phyloP scores from a whole-genome alignment of 352 stramenopile genomes.

The Pythium monospermum region DNA sequence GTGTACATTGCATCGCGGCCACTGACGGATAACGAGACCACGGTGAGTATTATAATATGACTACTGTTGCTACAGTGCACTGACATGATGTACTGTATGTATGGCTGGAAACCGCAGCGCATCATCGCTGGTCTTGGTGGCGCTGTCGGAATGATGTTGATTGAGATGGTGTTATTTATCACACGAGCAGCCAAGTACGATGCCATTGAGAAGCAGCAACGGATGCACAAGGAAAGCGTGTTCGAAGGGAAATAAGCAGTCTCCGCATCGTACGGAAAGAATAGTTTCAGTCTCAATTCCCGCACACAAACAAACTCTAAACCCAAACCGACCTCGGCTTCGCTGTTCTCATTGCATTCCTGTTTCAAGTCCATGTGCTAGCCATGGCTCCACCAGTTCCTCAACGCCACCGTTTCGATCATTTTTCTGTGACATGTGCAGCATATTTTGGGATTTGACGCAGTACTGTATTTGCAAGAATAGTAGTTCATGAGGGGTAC shows the following conservation, averaged over 20 bases:
- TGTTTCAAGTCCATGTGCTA: too few species aligned
- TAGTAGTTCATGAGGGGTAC: too few species aligned
- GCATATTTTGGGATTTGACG: too few species aligned
- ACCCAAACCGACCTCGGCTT: constrained; percentile 16
- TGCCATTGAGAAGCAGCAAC: constrained; percentile 33
- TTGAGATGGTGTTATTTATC: constrained; percentile 88
- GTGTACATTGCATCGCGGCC: constrained; percentile 67
- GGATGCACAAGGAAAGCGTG: constrained; percentile 14
- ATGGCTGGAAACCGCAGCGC: constrained; percentile 29
- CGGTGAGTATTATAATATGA: constrained; percentile 27
- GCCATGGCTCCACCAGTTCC: too few species aligned
- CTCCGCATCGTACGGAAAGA: neutral
- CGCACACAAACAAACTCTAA: constrained; percentile 13
- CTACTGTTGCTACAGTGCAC: neutral
- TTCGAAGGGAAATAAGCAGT: too few species aligned
- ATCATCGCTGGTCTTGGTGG: constrained; percentile 59
- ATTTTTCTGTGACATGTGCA: constrained; percentile 3
- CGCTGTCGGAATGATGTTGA: constrained; percentile 82
- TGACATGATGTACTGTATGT: constrained; percentile 1
- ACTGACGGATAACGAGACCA: constrained; percentile 73
- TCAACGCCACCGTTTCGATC: too few species aligned
- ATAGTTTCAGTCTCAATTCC: neutral
- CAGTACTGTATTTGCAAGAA: too few species aligned
- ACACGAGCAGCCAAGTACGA: constrained; percentile 64
- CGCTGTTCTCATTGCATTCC: neutral